Conservation (phyloP, 441 rosid species). For the Syzygium malaccense region DNA sequence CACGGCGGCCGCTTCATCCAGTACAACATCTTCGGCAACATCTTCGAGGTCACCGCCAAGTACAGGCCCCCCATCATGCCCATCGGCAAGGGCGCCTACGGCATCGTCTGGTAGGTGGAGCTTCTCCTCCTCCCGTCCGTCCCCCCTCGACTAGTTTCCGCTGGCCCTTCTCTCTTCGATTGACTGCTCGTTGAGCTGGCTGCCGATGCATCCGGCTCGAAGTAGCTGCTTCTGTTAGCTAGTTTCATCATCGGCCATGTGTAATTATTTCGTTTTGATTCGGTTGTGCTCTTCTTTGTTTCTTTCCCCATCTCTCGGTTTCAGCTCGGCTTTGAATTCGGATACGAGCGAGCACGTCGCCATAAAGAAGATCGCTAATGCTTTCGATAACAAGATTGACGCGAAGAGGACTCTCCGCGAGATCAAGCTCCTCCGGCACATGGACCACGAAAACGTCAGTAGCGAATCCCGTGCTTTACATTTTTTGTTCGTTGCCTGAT, state of each 20-base stretch:
- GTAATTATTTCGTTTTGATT: background rate
- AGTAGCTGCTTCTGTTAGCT: background rate
- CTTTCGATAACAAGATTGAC: conserved; percentile 59
- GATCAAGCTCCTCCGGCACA: conserved; percentile 88
- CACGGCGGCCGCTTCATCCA: conserved; percentile 90
- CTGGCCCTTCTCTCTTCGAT: background rate
- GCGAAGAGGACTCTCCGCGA: conserved; percentile 93
- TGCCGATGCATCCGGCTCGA: background rate
- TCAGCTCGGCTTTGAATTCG: conserved; percentile 60
- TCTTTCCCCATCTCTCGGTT: background rate
- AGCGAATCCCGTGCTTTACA: conserved; percentile 18
- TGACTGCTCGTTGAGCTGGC: background rate
- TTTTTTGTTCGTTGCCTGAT: background rate
- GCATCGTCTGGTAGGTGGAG: conserved; percentile 70
- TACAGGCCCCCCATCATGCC: conserved; percentile 91
- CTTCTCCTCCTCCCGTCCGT: background rate
- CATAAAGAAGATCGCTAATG: conserved; percentile 72
- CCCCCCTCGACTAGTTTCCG: no score
- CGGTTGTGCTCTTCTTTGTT: background rate
- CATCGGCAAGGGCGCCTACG: conserved; percentile 85
- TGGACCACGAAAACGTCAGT: conserved; percentile 92
- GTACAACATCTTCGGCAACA: conserved; percentile 85
- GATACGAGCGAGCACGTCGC: conserved; percentile 78
- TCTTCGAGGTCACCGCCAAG: conserved; percentile 92
- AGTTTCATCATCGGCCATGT: fast-evolving